Evolutionary conservation across 2,329 filamentous ascomycete species (phyloP).

Genomic region (Coleophoma cylindrospora): DNA sequence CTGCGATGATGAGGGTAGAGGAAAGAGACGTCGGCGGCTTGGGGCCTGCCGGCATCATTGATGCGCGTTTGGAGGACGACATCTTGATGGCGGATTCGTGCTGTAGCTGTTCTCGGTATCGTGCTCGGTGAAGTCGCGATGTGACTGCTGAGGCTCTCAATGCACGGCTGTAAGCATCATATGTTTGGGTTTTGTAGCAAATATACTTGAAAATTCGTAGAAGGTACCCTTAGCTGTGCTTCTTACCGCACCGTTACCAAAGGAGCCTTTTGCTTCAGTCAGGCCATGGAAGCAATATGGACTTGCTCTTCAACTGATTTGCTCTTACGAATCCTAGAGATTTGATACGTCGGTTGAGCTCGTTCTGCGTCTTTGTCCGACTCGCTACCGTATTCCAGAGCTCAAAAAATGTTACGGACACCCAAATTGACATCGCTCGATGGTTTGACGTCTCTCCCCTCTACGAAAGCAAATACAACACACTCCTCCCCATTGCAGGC

Average conservation of each 20-base stretch:
- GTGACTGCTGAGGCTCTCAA: no score
- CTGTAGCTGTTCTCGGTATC: no score
- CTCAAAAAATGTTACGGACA: not conserved
- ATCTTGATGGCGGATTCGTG: slow-evolving; percentile 10
- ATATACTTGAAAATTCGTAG: no score
- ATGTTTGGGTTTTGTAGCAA: no score
- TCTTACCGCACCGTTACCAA: no score
- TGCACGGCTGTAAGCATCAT: no score
- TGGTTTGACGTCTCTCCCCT: not conserved
- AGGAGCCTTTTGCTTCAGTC: no score
- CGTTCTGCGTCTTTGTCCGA: not conserved
- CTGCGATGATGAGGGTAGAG: slow-evolving; percentile 54
- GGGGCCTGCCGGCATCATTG: slow-evolving; percentile 45
- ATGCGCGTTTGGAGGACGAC: slow-evolving; percentile 33
- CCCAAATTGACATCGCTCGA: not conserved
- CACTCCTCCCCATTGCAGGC: slow-evolving; percentile 12
- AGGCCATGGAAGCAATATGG: no score
- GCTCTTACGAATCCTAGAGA: not conserved
- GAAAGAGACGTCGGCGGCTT: slow-evolving; percentile 58
- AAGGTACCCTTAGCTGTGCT: no score
- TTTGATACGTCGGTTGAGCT: not conserved
- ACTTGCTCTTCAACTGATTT: no score
- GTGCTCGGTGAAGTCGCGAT: no score
- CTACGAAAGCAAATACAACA: slow-evolving; percentile 15
- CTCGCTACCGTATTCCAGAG: not conserved